Base-by-base conservation (phyloP, 768 basidiomycete genomes). In the Candolleomyces eurysporus region DNA sequence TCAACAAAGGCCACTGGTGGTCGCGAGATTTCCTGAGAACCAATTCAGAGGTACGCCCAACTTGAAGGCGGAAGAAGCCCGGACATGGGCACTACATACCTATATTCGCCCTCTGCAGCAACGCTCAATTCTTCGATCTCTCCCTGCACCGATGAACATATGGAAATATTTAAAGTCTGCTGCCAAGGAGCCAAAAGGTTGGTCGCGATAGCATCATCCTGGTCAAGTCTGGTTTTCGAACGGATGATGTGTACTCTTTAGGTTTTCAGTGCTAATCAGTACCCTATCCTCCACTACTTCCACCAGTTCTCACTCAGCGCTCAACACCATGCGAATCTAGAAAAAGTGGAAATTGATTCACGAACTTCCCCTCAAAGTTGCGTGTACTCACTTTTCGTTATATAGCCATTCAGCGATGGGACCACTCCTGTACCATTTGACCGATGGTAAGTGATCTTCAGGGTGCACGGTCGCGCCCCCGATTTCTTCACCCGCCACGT, bases 71-170 rank as follows among this genome's bases (percentile, higher is more conserved):
- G 51, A 21, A 32, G 51, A 40, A 36, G 14, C 53, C 40, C n/a
- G n/a, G n/a, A n/a, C n/a, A 14, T 22, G 22, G n/a, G n/a, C 36
- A 11, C 5, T 2, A 36, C 65, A 65, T 64, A 93, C 89, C 96
- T 90, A 79, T 96, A 98, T 72, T 96, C 93, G 61, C 92, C 93
- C 75, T 98, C 96, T 0, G 96, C 94, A 49, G 93, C 92, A 36
- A 94, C 90, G 61, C 88, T 89, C 65, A 96, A 82, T 66, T 97
- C 95, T 65, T 97, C 96, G 52, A 98, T 90, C 73, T 97, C 94
- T 53, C 91, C 92, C 72, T 96, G 93, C 50, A 92, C 84, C 49
- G 82, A 78, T n/a, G 84, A 86, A 45, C 85, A 82, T 70, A 99
- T 88, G 57, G 88, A 88, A 19, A 89, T 88, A 64, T 86, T 84